Base-by-base conservation (phyloP, 2,329 filamentous ascomycete genomes). In the Fusarium sterilihyphosum region DNA sequence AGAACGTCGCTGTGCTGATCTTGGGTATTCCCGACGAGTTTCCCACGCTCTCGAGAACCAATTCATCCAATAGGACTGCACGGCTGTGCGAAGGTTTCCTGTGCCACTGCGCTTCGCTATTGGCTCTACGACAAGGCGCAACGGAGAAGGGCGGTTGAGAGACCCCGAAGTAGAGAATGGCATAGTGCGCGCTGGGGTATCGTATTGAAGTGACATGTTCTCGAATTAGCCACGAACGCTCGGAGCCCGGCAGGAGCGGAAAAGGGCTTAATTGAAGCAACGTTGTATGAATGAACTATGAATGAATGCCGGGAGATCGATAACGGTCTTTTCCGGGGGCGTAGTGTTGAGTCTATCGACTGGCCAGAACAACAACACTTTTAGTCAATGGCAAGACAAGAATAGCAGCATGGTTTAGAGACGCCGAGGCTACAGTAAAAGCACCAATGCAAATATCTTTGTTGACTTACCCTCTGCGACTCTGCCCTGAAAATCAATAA, bases 11-110 rank as follows among this genome's bases (percentile, higher is more conserved):
- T n/a, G 43, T 53, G 47, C 17, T 35, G 46, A 53, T 49, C 41
- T 47, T 71, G 72, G 72, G 31, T 78, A 78, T 75, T 78, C 65
- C 75, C 75, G 75, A 77, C 54, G 43, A 62, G 75, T 77, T 78
- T 76, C 62, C 74, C 64, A 71, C 46, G 38, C 33, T 38, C 41
- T 10, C 26, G 17, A 57, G 12, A 29, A 44, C 17, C 16, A 62
- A 44, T 14, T 40, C n/a, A 26, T 38, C 54, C 46, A 71, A 53
- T 71, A 18, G 37, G 67, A 41, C 18, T 22, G 11, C 22, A 44
- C 46, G 61, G 53, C 40, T 47, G 49, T n/a, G 40, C 46, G 41
- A 49, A 57, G 53, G 56, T 67, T 65, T 29, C 59, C 38, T 26
- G 37, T 14, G 43, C 35, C 33, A 53, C 26, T 40, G 26, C 17